Base-by-base conservation (phyloP, 2,329 filamentous ascomycete genomes). In the Aspergillus flavus region DNA sequence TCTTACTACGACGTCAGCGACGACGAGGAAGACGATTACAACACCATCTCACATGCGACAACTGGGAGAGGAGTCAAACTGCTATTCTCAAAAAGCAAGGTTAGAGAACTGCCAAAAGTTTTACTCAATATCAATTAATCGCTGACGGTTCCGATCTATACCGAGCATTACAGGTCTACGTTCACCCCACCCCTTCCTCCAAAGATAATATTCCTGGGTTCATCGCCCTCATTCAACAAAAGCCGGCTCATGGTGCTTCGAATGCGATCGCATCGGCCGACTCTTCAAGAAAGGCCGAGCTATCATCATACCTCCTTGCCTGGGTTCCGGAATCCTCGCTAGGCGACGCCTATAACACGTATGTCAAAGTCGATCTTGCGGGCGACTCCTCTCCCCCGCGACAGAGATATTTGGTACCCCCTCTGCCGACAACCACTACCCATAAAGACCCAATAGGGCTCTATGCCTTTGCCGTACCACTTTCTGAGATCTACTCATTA, bases 151-250 rank as follows among this genome's bases (percentile, higher is more conserved):
- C 39, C 16, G 19, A 43, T 59, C 12, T 28, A 41, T 56, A 34
- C 57, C 66, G 56, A 60, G 30, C 43, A 57, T 63, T 28, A 45
- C 71, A 94, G 90, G 95, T 99, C 76, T 99, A 98, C 76, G 90
- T 99, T 50, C 95, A 99, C 77, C 95, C 95, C 1, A 93, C 93
- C 0, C 91, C 94, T 0, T 96, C 93, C 0, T 87, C 94, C 61
- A 97, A 94, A 81, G 95, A 99, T 82, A 99, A 99, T 70, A 96
- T 99, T 61, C 84, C 93, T 4, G 95, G 95, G 53, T 99, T 95
- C 76, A 89, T 99, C 70, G 94, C 95, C 21, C 85, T 99, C 2
- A 84, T 99, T 16, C 93, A 99, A 77, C 94, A 99, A 76, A 97
- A 96, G 76, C 84, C 84, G 0, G 56, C 68, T 4, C 60, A 66